phyloP scores from a whole-genome alignment of 139 green algal genomes.

The Picochlorum sp. region DNA sequence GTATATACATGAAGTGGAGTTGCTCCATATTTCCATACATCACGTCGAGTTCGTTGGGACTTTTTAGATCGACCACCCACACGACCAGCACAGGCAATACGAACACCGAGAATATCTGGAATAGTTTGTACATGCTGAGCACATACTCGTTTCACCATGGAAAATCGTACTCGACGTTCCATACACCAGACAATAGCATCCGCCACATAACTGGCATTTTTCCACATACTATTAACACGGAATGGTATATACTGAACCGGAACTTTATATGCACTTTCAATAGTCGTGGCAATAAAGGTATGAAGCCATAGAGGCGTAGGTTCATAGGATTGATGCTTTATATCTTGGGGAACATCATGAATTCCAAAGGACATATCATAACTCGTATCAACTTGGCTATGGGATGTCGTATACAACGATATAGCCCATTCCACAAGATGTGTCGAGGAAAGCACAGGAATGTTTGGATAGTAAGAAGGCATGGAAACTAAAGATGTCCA shows the following conservation, averaged over 20 bases:
- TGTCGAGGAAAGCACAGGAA: no score
- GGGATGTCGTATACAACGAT: no score
- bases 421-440: no score
- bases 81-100: conserved; percentile 18
- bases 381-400: no score
- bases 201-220: conserved; percentile 7
- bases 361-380: no score
- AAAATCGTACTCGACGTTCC: conserved; percentile 18
- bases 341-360: no score
- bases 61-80: conserved; percentile 22
- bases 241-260: not conserved
- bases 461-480: no score
- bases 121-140: conserved; percentile 4
- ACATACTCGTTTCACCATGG: conserved; percentile 7
- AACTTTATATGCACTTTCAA: not conserved
- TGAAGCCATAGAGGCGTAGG: not conserved
- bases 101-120: conserved; percentile 10
- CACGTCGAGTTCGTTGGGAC: conserved; percentile 13
- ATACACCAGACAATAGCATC: conserved; percentile 20
- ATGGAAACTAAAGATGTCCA: no score
- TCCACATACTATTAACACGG: not conserved
- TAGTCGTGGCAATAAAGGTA: not conserved
- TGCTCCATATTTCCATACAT: conserved; percentile 18
- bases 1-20: conserved; percentile 15
- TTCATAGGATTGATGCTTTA: not conserved